phyloP scores from a whole-genome alignment of 805 yeast genomes.

The Kuraishia ogatae region DNA sequence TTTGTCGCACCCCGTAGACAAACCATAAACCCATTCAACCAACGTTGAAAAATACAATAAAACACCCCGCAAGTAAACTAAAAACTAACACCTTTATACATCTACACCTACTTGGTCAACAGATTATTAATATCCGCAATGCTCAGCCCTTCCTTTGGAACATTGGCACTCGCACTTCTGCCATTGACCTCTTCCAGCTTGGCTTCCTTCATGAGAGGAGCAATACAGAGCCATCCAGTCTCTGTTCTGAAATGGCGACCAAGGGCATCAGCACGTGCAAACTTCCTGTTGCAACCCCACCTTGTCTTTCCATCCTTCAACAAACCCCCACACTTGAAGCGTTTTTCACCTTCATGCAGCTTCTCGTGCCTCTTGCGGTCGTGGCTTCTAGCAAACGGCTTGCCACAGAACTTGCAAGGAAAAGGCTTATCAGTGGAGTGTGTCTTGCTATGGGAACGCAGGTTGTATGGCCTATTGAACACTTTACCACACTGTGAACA shows the following conservation, averaged over 20 bases:
- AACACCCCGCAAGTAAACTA: too few species aligned
- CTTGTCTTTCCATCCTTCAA: conserved; percentile 40
- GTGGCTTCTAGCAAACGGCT: conserved; percentile 75
- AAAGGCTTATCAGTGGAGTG: conserved; percentile 83
- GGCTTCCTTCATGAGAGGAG: conserved; percentile 57
- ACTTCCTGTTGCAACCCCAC: conserved; percentile 83
- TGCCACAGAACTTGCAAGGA: conserved; percentile 64
- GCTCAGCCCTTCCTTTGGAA: neutral
- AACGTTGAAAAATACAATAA: too few species aligned
- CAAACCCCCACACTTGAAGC: conserved; percentile 62
- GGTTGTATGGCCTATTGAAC: conserved; percentile 88
- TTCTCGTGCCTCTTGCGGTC: conserved; percentile 72
- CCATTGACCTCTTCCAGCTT: conserved; percentile 2
- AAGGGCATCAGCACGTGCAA: conserved; percentile 74
- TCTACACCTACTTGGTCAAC: neutral
- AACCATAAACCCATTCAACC: neutral
- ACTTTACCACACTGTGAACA: conserved; percentile 80
- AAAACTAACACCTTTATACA: neutral
- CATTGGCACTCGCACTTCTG: neutral
- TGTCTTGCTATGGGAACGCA: conserved; percentile 85
- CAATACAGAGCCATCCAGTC: conserved; percentile 64
- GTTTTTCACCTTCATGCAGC: conserved; percentile 68
- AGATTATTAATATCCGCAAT: neutral
- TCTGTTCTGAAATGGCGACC: conserved; percentile 77
- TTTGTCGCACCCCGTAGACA: too few species aligned